A percentile compares a stretch with the other conserved stretches of the same genome.
These are phyloP conservation scores for Pyrenophora teres DNA, from an alignment of 2,329 filamentous ascomycete genomes.

Conservation along the genomic window DNA sequence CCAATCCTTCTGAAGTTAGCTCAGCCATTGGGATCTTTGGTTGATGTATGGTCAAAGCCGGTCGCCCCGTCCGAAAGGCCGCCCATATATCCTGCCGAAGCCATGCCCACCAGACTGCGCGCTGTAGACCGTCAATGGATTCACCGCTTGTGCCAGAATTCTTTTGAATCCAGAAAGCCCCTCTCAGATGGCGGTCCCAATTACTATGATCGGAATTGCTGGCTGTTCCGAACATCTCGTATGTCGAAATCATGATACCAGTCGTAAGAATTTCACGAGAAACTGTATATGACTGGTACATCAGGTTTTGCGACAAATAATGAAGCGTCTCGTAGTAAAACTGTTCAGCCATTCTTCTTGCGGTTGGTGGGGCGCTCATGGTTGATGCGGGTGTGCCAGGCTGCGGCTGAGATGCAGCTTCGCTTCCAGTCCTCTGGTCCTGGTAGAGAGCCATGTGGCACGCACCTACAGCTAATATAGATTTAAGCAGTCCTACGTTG, in stretches of 20 bases:
- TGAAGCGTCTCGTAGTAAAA: constrained; percentile 68
- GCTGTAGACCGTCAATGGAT: constrained; percentile 57
- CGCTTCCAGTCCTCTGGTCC: constrained; percentile 18
- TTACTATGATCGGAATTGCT: constrained; percentile 49
- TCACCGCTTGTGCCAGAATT: constrained; percentile 64
- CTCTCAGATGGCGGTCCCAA: constrained; percentile 67
- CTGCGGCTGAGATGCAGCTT: constrained; percentile 35
- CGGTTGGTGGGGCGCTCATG: constrained; percentile 23
- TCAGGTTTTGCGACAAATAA: constrained; percentile 64
- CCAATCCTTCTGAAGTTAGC: constrained; percentile 59
- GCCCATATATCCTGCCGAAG: constrained; percentile 68
- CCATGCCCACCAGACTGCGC: constrained; percentile 70
- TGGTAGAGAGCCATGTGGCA: constrained; percentile 54
- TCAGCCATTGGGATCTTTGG: constrained; percentile 55
- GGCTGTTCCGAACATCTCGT: constrained; percentile 67
- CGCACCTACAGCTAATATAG: constrained; percentile 60
- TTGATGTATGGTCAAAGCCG: constrained; percentile 62
- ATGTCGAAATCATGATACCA: constrained; percentile 63
- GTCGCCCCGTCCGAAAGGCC: constrained; percentile 62
- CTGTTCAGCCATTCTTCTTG: constrained; percentile 48
- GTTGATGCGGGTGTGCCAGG: constrained; percentile 22
- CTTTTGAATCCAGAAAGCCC: constrained; percentile 68
- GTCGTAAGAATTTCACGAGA: constrained; percentile 64
- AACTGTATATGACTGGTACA: constrained; percentile 61
- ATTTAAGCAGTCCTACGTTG: constrained; percentile 63